These are phyloP conservation scores for Clitoria ternatea DNA, from an alignment of 306 rosid genomes.

Conservation along the genomic window DNA sequence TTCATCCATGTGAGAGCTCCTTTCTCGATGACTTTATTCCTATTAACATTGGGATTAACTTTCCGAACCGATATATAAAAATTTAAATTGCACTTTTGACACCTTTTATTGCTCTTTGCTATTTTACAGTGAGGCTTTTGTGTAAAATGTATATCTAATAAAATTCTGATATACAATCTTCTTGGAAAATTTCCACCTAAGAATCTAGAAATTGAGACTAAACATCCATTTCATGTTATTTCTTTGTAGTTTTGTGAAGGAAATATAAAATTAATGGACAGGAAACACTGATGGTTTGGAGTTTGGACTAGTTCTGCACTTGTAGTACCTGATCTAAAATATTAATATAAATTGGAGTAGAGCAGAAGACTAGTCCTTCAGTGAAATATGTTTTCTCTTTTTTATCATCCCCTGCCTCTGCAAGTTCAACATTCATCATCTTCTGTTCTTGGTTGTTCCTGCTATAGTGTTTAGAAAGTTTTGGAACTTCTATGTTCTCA, in stretches of 20 bases:
- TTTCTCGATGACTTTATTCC: background rate
- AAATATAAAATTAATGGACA: background rate
- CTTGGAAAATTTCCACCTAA: background rate
- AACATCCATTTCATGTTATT: background rate
- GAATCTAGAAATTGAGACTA: background rate
- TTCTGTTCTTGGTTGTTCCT: background rate
- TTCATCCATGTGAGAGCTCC: background rate
- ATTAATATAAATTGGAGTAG: background rate
- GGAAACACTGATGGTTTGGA: background rate
- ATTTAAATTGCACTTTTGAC: background rate
- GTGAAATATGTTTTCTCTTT: background rate
- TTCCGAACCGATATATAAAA: background rate
- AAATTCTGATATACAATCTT: background rate
- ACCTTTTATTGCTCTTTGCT: background rate
- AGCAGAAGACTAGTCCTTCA: background rate
- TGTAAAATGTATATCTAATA: background rate
- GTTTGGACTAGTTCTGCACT: background rate
- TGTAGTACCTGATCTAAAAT: background rate
- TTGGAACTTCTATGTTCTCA: background rate
- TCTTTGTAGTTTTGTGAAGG: background rate
- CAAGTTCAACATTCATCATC: background rate
- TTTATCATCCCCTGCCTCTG: background rate
- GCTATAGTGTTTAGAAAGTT: background rate
- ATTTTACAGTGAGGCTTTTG: constrained; percentile 6
- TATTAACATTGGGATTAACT: background rate